Percentiles rank a stretch among this genome's conserved stretches.
Evolutionary conservation across 2,329 filamentous ascomycete species (phyloP).

Genomic region (Xylaria hypoxylon): DNA sequence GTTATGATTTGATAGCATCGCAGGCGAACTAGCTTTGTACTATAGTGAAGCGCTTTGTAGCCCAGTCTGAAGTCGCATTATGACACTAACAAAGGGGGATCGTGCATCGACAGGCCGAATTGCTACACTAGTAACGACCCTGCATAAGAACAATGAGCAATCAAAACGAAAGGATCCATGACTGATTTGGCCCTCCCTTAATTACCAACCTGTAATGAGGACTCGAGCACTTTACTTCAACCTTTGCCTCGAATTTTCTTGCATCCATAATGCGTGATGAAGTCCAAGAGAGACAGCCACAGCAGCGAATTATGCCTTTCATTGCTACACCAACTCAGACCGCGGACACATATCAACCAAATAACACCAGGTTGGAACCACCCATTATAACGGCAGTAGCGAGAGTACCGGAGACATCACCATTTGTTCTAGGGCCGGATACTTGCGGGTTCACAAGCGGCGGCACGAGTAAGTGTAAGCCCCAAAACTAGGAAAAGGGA

Average conservation of each 20-base stretch:
- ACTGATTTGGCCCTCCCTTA: background rate
- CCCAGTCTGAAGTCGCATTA: constrained; percentile 5
- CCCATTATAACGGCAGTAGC: constrained; percentile 38
- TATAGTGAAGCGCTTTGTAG: constrained; percentile 30
- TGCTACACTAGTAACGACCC: constrained; percentile 21
- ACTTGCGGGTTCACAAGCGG: constrained; percentile 48
- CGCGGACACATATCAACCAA: constrained; percentile 15
- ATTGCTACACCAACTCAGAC: constrained; percentile 41
- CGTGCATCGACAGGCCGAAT: background rate
- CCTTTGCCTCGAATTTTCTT: background rate
- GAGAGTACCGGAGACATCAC: constrained; percentile 25
- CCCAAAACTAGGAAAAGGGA: background rate
- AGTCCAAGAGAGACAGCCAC: constrained; percentile 32
- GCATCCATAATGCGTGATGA: constrained; percentile 42
- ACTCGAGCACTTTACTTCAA: background rate
- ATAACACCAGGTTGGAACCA: constrained; percentile 14
- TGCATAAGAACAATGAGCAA: constrained; percentile 42
- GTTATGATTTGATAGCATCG: background rate
- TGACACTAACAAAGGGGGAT: constrained; percentile 40
- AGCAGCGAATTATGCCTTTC: constrained; percentile 44
- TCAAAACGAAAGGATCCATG: constrained; percentile 30
- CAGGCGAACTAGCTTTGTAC: constrained; percentile 20
- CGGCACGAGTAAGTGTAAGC: constrained; percentile 43
- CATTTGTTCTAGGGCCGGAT: constrained; percentile 44
- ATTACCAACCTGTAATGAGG: background rate